These are phyloP conservation scores for Teratosphaeria pseudoeucalypti DNA, from an alignment of 2,329 filamentous ascomycete genomes.

Conservation along the genomic window DNA sequence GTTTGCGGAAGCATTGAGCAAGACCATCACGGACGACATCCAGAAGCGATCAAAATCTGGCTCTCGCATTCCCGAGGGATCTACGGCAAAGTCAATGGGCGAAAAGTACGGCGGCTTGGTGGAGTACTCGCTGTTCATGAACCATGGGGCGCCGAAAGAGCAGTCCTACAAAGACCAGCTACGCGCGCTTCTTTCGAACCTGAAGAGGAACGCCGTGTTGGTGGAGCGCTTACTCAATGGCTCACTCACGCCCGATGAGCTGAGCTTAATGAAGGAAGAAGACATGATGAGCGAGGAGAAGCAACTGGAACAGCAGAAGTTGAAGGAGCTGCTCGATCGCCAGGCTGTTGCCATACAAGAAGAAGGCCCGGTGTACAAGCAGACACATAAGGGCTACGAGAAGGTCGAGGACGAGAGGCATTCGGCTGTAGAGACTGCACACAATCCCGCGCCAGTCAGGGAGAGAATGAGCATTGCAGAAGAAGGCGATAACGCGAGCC, in stretches of 20 bases:
- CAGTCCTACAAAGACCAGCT: slow-evolving; percentile 52
- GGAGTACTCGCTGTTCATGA: slow-evolving; percentile 56
- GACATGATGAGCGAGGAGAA: slow-evolving; percentile 88
- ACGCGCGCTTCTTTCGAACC: slow-evolving; percentile 69
- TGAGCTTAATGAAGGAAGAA: slow-evolving; percentile 80
- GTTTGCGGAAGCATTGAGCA: slow-evolving; percentile 60
- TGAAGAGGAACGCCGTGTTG: slow-evolving; percentile 78
- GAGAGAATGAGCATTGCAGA: slow-evolving; percentile 30
- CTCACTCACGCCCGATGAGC: slow-evolving; percentile 58
- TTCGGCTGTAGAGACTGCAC: slow-evolving; percentile 36
- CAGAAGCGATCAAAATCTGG: slow-evolving; percentile 56
- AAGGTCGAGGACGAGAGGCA: slow-evolving; percentile 62
- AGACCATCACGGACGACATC: slow-evolving; percentile 57
- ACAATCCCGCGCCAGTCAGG: slow-evolving; percentile 36
- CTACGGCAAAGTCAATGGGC: slow-evolving; percentile 53
- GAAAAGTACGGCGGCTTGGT: slow-evolving; percentile 67
- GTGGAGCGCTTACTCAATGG: slow-evolving; percentile 64
- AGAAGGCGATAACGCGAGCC: slow-evolving; percentile 5
- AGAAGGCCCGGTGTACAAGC: slow-evolving; percentile 65
- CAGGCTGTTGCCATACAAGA: slow-evolving; percentile 71
- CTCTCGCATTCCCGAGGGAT: slow-evolving; percentile 52
- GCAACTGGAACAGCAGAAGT: slow-evolving; percentile 63
- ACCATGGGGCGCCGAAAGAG: slow-evolving; percentile 44
- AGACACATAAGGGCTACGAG: slow-evolving; percentile 93
- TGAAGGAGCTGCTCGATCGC: slow-evolving; percentile 69